Evolutionary conservation across 2,329 filamentous ascomycete genomes (phyloP).

Genomic region (Trichoderma breve): DNA sequence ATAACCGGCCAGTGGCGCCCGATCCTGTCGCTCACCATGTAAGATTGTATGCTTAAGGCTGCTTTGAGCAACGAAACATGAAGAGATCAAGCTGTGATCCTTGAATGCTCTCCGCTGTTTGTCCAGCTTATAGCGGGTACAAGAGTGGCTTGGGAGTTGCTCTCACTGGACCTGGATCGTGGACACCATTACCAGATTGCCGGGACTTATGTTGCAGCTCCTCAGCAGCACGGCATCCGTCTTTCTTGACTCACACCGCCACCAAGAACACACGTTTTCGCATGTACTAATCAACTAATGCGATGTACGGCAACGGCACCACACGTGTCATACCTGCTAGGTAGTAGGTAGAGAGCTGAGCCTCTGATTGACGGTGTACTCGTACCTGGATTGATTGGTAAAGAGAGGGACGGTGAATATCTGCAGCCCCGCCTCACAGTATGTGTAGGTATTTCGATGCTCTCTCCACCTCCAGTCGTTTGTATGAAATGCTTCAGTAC

Average conservation of each 20-base stretch:
- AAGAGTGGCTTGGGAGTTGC: slow-evolving; percentile 1
- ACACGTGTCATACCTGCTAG: background rate
- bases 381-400: background rate
- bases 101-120: background rate
- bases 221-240: slow-evolving; percentile 14
- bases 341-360: background rate
- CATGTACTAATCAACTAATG: background rate
- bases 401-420: background rate
- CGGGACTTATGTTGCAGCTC: slow-evolving; percentile 21
- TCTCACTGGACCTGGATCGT: slow-evolving; percentile 8
- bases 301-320: background rate
- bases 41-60: background rate
- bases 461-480: background rate
- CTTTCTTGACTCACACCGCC: slow-evolving; percentile 14
- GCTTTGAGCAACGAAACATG: background rate
- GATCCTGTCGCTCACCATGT: background rate
- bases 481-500: background rate
- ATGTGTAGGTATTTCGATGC: background rate
- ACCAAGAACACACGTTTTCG: background rate
- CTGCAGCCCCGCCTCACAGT: slow-evolving; percentile 14
- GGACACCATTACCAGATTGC: slow-evolving; percentile 22
- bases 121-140: background rate
- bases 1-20: background rate
- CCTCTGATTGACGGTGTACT: background rate
- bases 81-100: background rate